phyloP scores from a whole-genome alignment of 306 rosid genomes.

The Vigna nakashimae region DNA sequence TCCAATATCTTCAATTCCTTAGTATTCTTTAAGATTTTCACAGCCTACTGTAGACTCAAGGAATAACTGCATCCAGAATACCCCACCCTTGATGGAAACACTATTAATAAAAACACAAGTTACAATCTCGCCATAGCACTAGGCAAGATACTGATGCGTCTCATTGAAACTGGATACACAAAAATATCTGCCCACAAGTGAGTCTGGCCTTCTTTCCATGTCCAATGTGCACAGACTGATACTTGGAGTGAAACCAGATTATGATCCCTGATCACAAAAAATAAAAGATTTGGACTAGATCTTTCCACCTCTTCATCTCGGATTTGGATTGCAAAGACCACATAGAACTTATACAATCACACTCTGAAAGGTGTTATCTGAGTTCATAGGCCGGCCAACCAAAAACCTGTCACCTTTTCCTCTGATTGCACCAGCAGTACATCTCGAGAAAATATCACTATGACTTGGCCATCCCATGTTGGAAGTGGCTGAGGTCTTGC shows the following conservation, averaged over 20 bases:
- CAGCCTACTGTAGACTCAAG: conserved; percentile 14
- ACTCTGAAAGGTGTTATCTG: conserved; percentile 42
- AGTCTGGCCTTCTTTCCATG: conserved; percentile 10
- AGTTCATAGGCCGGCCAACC: conserved; percentile 40
- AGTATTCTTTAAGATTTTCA: conserved; percentile 11
- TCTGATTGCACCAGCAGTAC: conserved; percentile 45
- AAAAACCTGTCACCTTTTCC: conserved; percentile 39
- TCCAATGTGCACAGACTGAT: conserved; percentile 17
- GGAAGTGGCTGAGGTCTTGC: conserved; percentile 55
- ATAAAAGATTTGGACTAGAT: conserved; percentile 34
- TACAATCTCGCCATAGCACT: conserved; percentile 12
- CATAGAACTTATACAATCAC: conserved; percentile 41
- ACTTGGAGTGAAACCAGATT: conserved; percentile 16
- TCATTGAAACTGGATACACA: conserved; percentile 23
- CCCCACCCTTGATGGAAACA: conserved; percentile 24
- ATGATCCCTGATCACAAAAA: conserved; percentile 25
- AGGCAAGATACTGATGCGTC: conserved; percentile 15
- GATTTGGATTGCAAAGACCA: conserved; percentile 28
- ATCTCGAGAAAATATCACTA: conserved; percentile 47
- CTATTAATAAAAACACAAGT: background rate
- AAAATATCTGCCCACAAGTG: conserved; percentile 31
- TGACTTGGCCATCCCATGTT: conserved; percentile 51
- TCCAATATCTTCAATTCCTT: conserved; percentile 23
- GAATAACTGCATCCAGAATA: conserved; percentile 24
- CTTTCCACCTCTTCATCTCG: conserved; percentile 34